Evolutionary conservation across 306 rosid species (phyloP).

Genomic region (Cicer yamashitae): DNA sequence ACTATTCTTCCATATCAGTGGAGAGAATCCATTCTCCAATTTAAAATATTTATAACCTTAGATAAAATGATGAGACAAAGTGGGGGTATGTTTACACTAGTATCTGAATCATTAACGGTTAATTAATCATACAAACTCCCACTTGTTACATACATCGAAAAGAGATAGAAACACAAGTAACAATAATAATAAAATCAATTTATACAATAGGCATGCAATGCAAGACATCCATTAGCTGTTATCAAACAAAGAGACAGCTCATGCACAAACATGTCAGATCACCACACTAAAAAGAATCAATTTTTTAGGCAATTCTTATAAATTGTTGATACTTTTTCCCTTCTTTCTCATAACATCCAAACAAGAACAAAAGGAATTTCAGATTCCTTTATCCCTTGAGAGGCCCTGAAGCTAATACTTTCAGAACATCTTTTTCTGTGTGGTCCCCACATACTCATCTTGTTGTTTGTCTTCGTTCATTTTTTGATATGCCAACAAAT

Average conservation of each 20-base stretch:
- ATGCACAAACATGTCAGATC: constrained; percentile 64
- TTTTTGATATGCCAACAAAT: too few species aligned
- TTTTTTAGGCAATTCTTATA: constrained; percentile 33
- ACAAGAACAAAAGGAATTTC: constrained; percentile 53
- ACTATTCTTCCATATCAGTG: too few species aligned
- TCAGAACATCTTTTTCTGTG: constrained; percentile 16
- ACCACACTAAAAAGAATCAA: constrained; percentile 44
- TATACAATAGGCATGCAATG: constrained; percentile 46
- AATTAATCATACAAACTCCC: constrained; percentile 22
- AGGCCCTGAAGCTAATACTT: background rate
- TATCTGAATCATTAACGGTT: constrained; percentile 35
- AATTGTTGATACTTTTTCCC: constrained; percentile 34
- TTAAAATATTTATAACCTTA: too few species aligned
- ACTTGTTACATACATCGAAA: constrained; percentile 20
- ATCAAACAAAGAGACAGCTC: constrained; percentile 65
- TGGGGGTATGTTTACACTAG: constrained; percentile 14
- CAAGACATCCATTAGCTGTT: constrained; percentile 42
- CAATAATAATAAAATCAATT: constrained; percentile 2
- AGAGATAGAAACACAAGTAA: constrained; percentile 14
- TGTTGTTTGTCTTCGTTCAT: background rate
- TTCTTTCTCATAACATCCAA: constrained; percentile 43
- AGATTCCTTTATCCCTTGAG: constrained; percentile 49
- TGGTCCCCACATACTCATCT: constrained; percentile 20
- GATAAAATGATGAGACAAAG: too few species aligned
- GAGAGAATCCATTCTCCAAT: too few species aligned